A percentile compares a stretch with the other conserved stretches of the same genome.
Conservation (phyloP, 2,329 filamentous ascomycete genomes). For the Penicillium sp. region DNA sequence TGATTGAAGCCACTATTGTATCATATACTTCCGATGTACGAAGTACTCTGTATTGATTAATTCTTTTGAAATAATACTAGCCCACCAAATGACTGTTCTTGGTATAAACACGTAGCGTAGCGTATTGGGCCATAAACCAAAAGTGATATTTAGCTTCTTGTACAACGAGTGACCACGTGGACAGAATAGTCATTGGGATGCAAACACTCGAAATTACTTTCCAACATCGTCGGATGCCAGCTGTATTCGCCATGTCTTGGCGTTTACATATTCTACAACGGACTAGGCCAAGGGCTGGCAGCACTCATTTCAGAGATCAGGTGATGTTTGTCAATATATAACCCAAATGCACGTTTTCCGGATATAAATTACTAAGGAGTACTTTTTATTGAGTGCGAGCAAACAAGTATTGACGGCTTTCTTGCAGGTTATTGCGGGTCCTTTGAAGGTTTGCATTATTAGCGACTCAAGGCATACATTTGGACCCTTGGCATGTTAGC, state of each 20-base stretch:
- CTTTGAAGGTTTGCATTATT: neutral
- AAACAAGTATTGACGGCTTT: neutral
- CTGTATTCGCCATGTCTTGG: neutral
- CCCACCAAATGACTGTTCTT: neutral
- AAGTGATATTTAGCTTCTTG: neutral
- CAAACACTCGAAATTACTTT: neutral
- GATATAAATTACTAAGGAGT: neutral
- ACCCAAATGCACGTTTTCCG: no score
- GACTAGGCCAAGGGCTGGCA: neutral
- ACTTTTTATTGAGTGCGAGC: neutral
- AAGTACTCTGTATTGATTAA: neutral
- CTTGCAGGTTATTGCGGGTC: neutral
- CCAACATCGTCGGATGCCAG: neutral
- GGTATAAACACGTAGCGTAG: neutral
- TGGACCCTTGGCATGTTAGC: neutral
- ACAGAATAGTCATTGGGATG: neutral
- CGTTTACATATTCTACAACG: neutral
- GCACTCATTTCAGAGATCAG: neutral
- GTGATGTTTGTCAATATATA: neutral
- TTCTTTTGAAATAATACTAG: neutral
- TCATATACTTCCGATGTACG: neutral
- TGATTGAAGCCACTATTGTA: neutral
- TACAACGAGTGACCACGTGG: constrained; percentile 1
- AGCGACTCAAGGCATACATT: neutral
- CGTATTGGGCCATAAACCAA: neutral